Percentiles rank a stretch among this genome's conserved stretches.
phyloP scores from a whole-genome alignment of 192 early-diverging fungal species.

The Coemansia sp. region DNA sequence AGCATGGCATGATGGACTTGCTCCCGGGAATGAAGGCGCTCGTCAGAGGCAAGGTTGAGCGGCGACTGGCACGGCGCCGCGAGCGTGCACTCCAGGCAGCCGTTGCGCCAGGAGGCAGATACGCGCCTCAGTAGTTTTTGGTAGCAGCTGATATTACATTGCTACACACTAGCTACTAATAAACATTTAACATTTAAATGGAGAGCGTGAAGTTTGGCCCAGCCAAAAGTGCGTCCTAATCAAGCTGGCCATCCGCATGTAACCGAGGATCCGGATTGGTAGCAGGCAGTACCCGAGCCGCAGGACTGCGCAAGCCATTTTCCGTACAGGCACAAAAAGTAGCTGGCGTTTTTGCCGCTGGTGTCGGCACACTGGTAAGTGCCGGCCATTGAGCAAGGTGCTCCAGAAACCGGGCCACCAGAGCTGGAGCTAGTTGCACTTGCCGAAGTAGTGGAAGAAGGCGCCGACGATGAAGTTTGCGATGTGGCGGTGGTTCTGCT shows the following conservation, averaged over 20 bases:
- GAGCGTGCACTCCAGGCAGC: constrained; percentile 42
- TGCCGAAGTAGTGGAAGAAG: not conserved
- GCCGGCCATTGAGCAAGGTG: not conserved
- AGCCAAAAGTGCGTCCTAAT: not conserved
- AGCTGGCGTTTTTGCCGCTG: constrained; percentile 8
- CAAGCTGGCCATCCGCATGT: constrained; percentile 14
- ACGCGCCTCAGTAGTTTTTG: not conserved
- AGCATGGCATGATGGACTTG: constrained; percentile 40
- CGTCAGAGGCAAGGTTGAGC: constrained; percentile 49
- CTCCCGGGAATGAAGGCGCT: constrained; percentile 45
- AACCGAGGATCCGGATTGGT: constrained; percentile 14
- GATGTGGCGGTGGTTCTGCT: not conserved
- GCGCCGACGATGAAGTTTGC: not conserved
- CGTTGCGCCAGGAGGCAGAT: constrained; percentile 11
- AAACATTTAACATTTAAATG: not conserved
- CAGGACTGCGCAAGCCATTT: constrained; percentile 16
- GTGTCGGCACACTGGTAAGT: constrained; percentile 15
- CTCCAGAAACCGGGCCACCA: constrained; percentile 9
- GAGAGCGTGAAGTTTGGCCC: not conserved
- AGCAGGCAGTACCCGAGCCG: constrained; percentile 17
- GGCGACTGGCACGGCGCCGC: constrained; percentile 40
- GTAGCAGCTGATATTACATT: too few relatives aligned
- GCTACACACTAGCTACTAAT: not conserved
- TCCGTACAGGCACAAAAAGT: constrained; percentile 13
- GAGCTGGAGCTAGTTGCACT: not conserved